A percentile compares a stretch with the other conserved stretches of the same genome.
These are phyloP conservation scores for Cardamine chenopodiifolia DNA, from an alignment of 345 rosid species.

Conservation along the genomic window DNA sequence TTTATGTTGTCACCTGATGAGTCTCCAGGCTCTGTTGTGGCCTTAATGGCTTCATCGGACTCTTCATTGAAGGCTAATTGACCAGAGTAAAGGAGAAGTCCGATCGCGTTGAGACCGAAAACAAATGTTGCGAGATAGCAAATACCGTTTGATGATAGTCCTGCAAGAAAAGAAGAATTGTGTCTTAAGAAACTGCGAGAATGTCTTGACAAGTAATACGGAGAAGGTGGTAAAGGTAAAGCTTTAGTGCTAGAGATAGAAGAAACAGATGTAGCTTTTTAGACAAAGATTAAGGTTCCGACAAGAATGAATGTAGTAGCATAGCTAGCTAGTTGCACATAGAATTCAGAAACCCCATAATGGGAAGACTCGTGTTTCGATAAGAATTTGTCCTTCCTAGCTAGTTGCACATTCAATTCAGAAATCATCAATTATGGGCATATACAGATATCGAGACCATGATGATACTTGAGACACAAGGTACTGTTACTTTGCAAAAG, in stretches of 20 bases:
- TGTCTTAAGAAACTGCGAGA: slow-evolving; percentile 8
- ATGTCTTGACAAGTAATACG: slow-evolving; percentile 19
- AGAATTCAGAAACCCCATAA: neutral
- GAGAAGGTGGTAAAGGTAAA: neutral
- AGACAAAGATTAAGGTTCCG: slow-evolving; percentile 12
- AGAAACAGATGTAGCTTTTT: slow-evolving; percentile 19
- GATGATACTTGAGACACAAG: slow-evolving; percentile 25
- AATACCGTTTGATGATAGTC: slow-evolving; percentile 82
- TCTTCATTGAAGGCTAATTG: slow-evolving; percentile 54
- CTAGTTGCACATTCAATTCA: slow-evolving; percentile 3
- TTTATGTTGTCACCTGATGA: slow-evolving; percentile 40
- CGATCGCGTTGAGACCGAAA: slow-evolving; percentile 78
- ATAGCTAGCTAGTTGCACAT: neutral
- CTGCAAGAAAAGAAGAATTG: slow-evolving; percentile 45
- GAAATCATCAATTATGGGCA: neutral
- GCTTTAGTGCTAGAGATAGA: slow-evolving; percentile 12
- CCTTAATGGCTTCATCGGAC: slow-evolving; percentile 52
- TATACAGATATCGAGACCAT: neutral
- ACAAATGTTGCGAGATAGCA: slow-evolving; percentile 96
- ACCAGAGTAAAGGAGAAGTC: slow-evolving; percentile 74
- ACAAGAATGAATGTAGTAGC: slow-evolving; percentile 6
- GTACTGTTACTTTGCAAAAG: neutral
- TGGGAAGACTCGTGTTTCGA: neutral
- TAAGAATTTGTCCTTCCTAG: neutral
- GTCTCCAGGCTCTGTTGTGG: slow-evolving; percentile 41